Evolutionary conservation across 1,284 basidiomycete genomes (phyloP).

Genomic region (Malassezia sympodialis): DNA sequence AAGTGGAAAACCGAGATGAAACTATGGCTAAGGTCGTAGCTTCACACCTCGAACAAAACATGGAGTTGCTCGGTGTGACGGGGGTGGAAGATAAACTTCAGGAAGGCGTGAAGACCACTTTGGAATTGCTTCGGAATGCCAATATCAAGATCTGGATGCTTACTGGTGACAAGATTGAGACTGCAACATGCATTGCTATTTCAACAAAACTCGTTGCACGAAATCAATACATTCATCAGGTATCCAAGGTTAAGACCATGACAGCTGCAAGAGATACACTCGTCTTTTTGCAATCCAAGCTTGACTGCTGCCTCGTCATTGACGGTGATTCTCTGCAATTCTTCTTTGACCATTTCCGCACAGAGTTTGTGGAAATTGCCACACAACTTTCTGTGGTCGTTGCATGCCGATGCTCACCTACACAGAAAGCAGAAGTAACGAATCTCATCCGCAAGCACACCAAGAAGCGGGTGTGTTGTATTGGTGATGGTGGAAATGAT

Average conservation of each 20-base stretch:
- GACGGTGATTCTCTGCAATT: conserved; percentile 97
- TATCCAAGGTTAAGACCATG: conserved; percentile 73
- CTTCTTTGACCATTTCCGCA: conserved; percentile 75
- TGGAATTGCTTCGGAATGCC: conserved; percentile 86
- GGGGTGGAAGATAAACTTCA: conserved; percentile 98
- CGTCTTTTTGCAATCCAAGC: conserved; percentile 87
- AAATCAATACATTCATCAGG: conserved; percentile 95
- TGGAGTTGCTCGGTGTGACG: conserved; percentile 85
- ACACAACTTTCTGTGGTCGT: conserved; percentile 93
- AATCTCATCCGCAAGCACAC: conserved; percentile 79
- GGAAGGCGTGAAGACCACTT: conserved; percentile 84
- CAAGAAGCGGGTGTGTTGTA: conserved; percentile 91
- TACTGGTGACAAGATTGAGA: conserved; percentile 98
- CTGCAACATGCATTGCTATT: conserved; percentile 93
- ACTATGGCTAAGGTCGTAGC: conserved; percentile 65
- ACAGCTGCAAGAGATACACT: conserved; percentile 77
- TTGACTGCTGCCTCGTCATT: conserved; percentile 94
- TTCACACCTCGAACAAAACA: conserved; percentile 70
- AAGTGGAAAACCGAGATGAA: conserved; percentile 59
- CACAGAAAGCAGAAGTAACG: conserved; percentile 96
- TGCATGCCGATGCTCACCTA: conserved; percentile 94
- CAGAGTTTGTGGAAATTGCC: conserved; percentile 87
- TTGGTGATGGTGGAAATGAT: conserved; percentile 89
- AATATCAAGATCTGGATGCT: conserved; percentile 99
- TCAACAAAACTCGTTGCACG: conserved; percentile 90